Evolutionary conservation across 306 rosid genomes (phyloP).

Genomic region (Oemleria cerasiformis): DNA sequence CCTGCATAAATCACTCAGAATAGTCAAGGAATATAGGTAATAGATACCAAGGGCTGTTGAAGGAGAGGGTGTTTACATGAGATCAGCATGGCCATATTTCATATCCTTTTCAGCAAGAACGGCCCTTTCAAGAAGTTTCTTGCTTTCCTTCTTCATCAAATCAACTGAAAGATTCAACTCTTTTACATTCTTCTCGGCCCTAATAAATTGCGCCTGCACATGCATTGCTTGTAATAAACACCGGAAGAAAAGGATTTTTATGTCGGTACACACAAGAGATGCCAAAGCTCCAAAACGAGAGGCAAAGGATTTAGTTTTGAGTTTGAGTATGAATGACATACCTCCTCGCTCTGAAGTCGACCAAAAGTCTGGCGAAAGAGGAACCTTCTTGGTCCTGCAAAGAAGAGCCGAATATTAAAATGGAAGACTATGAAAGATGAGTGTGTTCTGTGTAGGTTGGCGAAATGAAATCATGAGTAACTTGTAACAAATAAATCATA

Average conservation of each 20-base stretch:
- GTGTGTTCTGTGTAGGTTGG: neutral
- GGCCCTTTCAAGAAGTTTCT: constrained; percentile 78
- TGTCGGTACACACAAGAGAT: too few species aligned
- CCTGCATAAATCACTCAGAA: constrained; percentile 38
- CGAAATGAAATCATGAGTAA: neutral
- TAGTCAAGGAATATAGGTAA: constrained; percentile 18
- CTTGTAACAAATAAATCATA: neutral
- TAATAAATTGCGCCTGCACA: constrained; percentile 66
- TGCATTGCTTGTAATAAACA: neutral
- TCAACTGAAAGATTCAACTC: constrained; percentile 72
- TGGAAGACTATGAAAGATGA: too few species aligned
- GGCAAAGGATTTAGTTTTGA: neutral
- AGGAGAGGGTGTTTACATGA: constrained; percentile 47
- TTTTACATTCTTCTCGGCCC: constrained; percentile 72
- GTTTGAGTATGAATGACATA: constrained; percentile 24
- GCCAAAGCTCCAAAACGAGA: neutral
- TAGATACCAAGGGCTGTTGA: neutral
- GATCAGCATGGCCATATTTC: constrained; percentile 68
- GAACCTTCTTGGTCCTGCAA: constrained; percentile 83
- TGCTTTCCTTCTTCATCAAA: constrained; percentile 75
- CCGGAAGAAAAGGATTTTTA: constrained; percentile 4
- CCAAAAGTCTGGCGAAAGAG: constrained; percentile 78
- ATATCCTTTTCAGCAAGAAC: constrained; percentile 80
- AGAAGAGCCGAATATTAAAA: constrained; percentile 6
- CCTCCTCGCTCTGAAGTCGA: constrained; percentile 87